Evolutionary conservation across 2,329 filamentous ascomycete species (phyloP), one percentile per base, ranked within the genome.

Genomic region (Diaporthe sp.): DNA sequence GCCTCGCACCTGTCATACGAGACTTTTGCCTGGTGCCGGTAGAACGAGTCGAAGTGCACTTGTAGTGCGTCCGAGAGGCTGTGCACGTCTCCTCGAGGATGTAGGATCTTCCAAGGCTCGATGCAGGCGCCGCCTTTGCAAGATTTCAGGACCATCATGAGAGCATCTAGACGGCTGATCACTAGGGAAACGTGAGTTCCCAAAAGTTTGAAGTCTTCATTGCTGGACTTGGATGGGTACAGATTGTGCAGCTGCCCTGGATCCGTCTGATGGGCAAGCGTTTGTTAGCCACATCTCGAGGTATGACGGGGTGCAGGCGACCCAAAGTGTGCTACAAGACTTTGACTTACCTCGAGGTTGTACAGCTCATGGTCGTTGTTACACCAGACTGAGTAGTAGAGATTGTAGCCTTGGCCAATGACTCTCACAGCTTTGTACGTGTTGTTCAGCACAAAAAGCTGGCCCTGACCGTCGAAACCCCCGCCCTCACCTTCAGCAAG

Each of bases 321-420:
- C 28, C 22, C 8, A 3, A 28, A 7, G 10, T 35, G n/a, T 30
- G 5, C 47, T 13, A 2, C 0, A 35, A 4, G 17, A 17, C 7
- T 4, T 12, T 6, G 19, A 30, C 83, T 76, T 81, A 88, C 89
- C 78, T 84, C 87, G 60, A 92, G 78, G 76, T 93, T 86, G 79
- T 92, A 93, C 0, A 92, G 85, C 77, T 93, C 90, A 70, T 89
- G 87, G 76, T 92, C 90, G 57, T 90, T 90, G 17, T 83, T 92
- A 77, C 92, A 93, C 91, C 91, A 93, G 0, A 92, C 89, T 0
- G 89, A 87, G 79, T 93, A 93, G 75, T 90, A 89, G 8, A 92
- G 78, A 77, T 87, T 89, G 77, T 92, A 92, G 2, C 82, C 81
- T 1, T 86, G 79, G 0, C 85, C 82, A 3, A 89, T 82, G 4